phyloP scores from a whole-genome alignment of 2,329 filamentous ascomycete genomes.

The Diplodia corticola region DNA sequence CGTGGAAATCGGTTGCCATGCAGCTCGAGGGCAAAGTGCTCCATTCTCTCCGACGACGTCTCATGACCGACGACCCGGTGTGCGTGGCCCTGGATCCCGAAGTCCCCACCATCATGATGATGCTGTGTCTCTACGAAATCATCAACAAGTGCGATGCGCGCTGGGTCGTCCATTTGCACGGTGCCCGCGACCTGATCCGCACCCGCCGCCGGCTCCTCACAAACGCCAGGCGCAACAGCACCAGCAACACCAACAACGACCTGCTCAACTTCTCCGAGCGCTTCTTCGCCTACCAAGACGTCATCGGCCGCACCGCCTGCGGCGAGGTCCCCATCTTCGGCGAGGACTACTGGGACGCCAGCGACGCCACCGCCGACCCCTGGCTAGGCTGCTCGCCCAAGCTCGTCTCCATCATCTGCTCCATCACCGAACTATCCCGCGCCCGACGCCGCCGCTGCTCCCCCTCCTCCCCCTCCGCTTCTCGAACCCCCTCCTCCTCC shows the following conservation, averaged over 20 bases:
- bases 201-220: conserved; percentile 33
- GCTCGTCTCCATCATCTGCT: conserved; percentile 49
- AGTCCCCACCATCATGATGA: conserved; percentile 47
- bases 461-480: no score
- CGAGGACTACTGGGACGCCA: conserved; percentile 48
- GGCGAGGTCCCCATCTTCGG: conserved; percentile 51
- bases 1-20: conserved; percentile 37
- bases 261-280: conserved; percentile 44
- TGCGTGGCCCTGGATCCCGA: conserved; percentile 31
- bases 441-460: conserved; percentile 28
- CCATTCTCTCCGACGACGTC: conserved; percentile 38
- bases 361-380: conserved; percentile 42
- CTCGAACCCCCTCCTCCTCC: not conserved
- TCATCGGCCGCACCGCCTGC: conserved; percentile 54
- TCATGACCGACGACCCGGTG: conserved; percentile 33
- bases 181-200: conserved; percentile 50
- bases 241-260: conserved; percentile 25
- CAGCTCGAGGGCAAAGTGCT: conserved; percentile 42
- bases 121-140: conserved; percentile 50
- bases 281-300: conserved; percentile 55
- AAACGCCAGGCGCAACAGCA: conserved; percentile 2
- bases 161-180: conserved; percentile 52
- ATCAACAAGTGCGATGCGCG: conserved; percentile 43
- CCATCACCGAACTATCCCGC: conserved; percentile 50
- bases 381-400: conserved; percentile 55